A percentile compares a stretch with the other conserved stretches of the same genome.
phyloP scores from a whole-genome alignment of 495 filamentous ascomycete genomes.

The Aspergillus carlsbadensis region DNA sequence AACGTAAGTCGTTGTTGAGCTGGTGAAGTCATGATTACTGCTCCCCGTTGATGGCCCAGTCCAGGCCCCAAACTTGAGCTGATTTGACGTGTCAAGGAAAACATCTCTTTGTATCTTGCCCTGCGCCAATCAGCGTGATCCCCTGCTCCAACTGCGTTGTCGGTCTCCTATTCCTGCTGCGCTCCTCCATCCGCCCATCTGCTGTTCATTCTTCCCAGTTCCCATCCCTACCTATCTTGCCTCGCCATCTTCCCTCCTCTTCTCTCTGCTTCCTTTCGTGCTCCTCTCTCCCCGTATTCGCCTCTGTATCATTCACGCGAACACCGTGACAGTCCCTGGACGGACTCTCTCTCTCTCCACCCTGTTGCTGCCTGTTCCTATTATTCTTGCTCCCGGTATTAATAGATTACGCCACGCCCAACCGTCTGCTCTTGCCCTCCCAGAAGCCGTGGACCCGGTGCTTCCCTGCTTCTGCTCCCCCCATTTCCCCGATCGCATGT shows the following conservation, averaged over 20 bases:
- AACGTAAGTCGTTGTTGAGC: too few species aligned
- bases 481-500: slow-evolving; percentile 17
- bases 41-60: slow-evolving; percentile 16
- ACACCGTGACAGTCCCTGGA: slow-evolving; percentile 7
- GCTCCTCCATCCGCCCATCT: slow-evolving; percentile 10
- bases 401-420: slow-evolving; percentile 23
- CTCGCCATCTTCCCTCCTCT: slow-evolving; percentile 4
- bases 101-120: slow-evolving; percentile 3
- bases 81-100: slow-evolving; percentile 23
- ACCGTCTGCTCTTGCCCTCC: slow-evolving; percentile 11
- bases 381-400: slow-evolving; percentile 14
- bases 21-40: slow-evolving; percentile 10
- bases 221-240: background rate
- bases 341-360: slow-evolving; percentile 1
- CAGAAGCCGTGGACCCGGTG: slow-evolving; percentile 17
- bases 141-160: background rate
- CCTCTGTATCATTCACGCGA: background rate
- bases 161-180: background rate
- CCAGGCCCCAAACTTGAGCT: slow-evolving; percentile 22
- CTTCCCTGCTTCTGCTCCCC: slow-evolving; percentile 3
- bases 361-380: slow-evolving; percentile 13
- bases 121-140: slow-evolving; percentile 3
- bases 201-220: background rate
- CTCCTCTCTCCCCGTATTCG: background rate
- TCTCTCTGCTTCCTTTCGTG: slow-evolving; percentile 4